Percentiles rank a stretch among this genome's conserved stretches.
Conservation (phyloP, 805 yeast species). For the Lipomyces mesembrius region DNA sequence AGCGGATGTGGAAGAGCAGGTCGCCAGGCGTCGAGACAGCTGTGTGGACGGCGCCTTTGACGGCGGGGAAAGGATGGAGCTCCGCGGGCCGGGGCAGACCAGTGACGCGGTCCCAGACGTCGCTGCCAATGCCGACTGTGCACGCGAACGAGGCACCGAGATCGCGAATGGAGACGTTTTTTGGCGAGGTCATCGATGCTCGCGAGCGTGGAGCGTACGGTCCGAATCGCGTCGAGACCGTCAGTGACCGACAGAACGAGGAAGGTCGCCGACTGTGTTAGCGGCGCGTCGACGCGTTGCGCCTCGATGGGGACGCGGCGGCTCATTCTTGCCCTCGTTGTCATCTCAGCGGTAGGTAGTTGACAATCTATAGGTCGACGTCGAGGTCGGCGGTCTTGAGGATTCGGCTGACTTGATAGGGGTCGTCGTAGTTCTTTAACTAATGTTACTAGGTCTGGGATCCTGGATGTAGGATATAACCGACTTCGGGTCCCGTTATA, state of each 20-base stretch:
- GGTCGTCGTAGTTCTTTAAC: slow-evolving; percentile 7
- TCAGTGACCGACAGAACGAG: slow-evolving; percentile 15
- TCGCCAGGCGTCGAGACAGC: slow-evolving; percentile 42
- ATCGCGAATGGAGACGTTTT: slow-evolving; percentile 23
- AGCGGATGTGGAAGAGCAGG: slow-evolving; percentile 39
- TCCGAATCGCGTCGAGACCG: slow-evolving; percentile 7
- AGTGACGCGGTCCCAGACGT: slow-evolving; percentile 32
- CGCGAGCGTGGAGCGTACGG: slow-evolving; percentile 19
- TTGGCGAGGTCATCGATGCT: slow-evolving; percentile 21
- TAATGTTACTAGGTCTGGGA: not conserved
- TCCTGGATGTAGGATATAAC: not conserved
- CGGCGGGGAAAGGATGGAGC: slow-evolving; percentile 38
- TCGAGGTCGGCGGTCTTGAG: not conserved
- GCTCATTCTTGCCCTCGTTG: not conserved
- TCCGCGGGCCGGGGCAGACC: slow-evolving; percentile 34
- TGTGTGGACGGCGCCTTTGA: slow-evolving; percentile 35
- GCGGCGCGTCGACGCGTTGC: slow-evolving; percentile 28
- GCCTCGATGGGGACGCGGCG: slow-evolving; percentile 3
- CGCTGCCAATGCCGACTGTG: slow-evolving; percentile 37
- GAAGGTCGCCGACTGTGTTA: slow-evolving; percentile 20
- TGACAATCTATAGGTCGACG: not conserved
- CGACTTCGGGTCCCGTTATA: slow-evolving; percentile 8
- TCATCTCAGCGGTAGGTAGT: not conserved
- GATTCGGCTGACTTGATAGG: slow-evolving; percentile 6
- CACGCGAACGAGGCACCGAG: slow-evolving; percentile 20